These are phyloP conservation scores for Leptodontidium sp. DNA, from an alignment of 2,329 filamentous ascomycete species.

Conservation along the genomic window DNA sequence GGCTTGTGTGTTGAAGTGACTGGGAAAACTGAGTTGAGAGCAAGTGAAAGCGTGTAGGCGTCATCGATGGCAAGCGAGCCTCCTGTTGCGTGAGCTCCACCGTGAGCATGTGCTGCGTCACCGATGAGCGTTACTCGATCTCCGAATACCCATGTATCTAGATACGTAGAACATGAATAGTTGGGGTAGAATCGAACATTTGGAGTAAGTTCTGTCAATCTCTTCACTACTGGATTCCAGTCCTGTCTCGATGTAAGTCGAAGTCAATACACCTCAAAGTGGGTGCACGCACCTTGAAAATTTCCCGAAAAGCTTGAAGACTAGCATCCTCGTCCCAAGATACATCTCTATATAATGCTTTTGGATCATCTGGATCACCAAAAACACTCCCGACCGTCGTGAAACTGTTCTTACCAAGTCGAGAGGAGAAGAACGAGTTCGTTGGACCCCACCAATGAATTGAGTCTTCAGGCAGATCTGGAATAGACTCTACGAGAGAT, in stretches of 20 bases:
- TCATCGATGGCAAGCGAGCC: constrained; percentile 52
- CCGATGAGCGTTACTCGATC: constrained; percentile 47
- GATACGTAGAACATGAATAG: constrained; percentile 42
- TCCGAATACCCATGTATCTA: constrained; percentile 46
- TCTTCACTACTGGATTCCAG: constrained; percentile 49
- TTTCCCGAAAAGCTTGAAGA: constrained; percentile 42
- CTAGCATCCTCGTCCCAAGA: constrained; percentile 45
- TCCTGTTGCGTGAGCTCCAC: constrained; percentile 51
- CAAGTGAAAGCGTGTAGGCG: constrained; percentile 47
- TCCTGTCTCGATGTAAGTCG: constrained; percentile 34
- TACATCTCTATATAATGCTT: constrained; percentile 21
- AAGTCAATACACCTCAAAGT: too few species aligned
- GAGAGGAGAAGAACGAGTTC: constrained; percentile 46
- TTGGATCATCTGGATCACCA: constrained; percentile 41
- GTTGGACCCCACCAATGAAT: constrained; percentile 48
- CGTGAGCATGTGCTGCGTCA: constrained; percentile 51
- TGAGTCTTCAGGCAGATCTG: constrained; percentile 48
- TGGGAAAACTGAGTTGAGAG: constrained; percentile 36
- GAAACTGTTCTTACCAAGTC: constrained; percentile 43
- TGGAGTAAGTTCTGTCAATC: constrained; percentile 46
- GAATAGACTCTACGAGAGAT: constrained; percentile 46
- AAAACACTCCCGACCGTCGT: constrained; percentile 46
- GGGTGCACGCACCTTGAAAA: constrained; percentile 39
- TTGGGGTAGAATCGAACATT: constrained; percentile 49
- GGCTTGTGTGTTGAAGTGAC: constrained; percentile 29